These are phyloP conservation scores for Boletellus emodensis DNA, from an alignment of 768 basidiomycete species.

Conservation along the genomic window DNA sequence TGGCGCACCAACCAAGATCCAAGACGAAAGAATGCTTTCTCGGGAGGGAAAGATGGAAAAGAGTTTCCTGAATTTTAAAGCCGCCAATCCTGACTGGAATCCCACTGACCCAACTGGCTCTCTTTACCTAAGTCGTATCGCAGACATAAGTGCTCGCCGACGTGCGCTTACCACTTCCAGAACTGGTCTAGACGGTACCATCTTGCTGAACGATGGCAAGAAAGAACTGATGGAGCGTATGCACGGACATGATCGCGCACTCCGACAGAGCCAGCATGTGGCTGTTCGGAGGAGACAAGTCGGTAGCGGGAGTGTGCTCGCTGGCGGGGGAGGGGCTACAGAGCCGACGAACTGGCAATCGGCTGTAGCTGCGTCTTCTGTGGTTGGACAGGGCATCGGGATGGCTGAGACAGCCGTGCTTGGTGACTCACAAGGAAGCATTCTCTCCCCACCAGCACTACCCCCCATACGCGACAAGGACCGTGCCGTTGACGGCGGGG, in stretches of 20 bases:
- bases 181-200: constrained; percentile 24
- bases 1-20: constrained; percentile 70
- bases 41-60: constrained; percentile 99
- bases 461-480: constrained; percentile 42
- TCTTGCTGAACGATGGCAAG: constrained; percentile 31
- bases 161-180: constrained; percentile 30
- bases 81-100: constrained; percentile 94
- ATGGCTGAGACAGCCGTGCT: constrained; percentile 70
- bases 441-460: constrained; percentile 19
- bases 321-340: constrained; percentile 37
- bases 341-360: constrained; percentile 48
- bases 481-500: constrained; percentile 47
- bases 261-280: constrained; percentile 62
- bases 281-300: constrained; percentile 41
- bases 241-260: constrained; percentile 73
- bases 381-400: constrained; percentile 35
- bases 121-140: constrained; percentile 82
- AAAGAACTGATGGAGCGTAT: constrained; percentile 48
- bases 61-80: constrained; percentile 93
- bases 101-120: constrained; percentile 89
- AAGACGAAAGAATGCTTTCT: constrained; percentile 74
- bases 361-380: constrained; percentile 42
- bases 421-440: constrained; percentile 70
- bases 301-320: constrained; percentile 26
- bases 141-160: constrained; percentile 55